Evolutionary conservation across 345 rosid genomes (phyloP), one percentile per base, ranked within the genome.

Genomic region (Hibiscus tridactylites): DNA sequence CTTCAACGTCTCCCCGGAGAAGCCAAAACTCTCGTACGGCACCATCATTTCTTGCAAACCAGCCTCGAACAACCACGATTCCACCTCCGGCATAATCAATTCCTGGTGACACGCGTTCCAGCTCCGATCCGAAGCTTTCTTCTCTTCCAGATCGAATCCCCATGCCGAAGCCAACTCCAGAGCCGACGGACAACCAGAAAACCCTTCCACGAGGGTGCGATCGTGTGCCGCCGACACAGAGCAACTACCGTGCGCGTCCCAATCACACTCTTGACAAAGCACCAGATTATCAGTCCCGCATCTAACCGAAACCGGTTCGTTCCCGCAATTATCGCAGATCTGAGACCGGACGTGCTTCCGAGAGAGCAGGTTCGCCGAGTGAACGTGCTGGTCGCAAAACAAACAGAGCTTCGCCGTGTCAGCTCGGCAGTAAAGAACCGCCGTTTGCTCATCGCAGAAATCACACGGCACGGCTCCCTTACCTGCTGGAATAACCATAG

Each of bases 371-470:
- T 94, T 94, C 15, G 97, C 98, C 5, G 95, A 86, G 87, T 90
- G 98, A 19, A 94, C 98, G 44, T 84, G 98, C 63, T 86, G 96
- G 73, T 94, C 98, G 63, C 98, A 94, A 69, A 81, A 85, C 52
- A 94, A 74, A 49, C 98, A 94, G 1, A 94, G 93, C 88, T 85
- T 90, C 13, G 98, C 98, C 5, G 88, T 77, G 77, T 94, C 97
- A 2, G 97, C 95, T 73, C 90, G n/a, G 75, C 98, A 94, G 82
- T 84, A 88, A 6, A 94, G 82, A 64, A 91, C 87, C 72, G 98
- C 95, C 13, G 77, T 17, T 33, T 85, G 83, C 6, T 85, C 85
- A 74, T 79, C 73, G 85, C 98, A 94, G 86, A 87, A 90, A 74
- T 91, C 98, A 63, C 98, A 94, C 11, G 89, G 77, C 13, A 73